A percentile compares a stretch with the other conserved stretches of the same genome.
Evolutionary conservation across 306 rosid genomes (phyloP).

Genomic region (Cicer judaicum): DNA sequence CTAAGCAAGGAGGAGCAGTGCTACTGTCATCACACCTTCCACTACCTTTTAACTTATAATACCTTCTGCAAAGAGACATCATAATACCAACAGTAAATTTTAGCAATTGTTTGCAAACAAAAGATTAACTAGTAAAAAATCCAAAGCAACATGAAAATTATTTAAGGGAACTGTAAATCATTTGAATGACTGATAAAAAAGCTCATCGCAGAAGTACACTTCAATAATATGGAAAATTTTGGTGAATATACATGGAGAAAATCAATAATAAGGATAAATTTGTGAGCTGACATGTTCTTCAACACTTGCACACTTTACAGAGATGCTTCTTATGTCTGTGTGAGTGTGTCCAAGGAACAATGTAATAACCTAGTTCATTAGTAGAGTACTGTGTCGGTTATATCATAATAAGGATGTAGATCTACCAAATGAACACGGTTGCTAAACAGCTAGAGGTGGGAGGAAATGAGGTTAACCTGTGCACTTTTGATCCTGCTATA

Average conservation of each 20-base stretch:
- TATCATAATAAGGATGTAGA: conserved; percentile 13
- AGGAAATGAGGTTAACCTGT: conserved; percentile 64
- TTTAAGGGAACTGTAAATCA: conserved; percentile 30
- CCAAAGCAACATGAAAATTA: conserved; percentile 1
- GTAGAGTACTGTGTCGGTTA: background rate
- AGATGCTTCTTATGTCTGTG: background rate
- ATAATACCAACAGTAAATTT: conserved; percentile 32
- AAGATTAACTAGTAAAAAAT: background rate
- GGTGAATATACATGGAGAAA: conserved; percentile 3
- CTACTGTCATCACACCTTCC: conserved; percentile 77
- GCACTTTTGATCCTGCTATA: conserved; percentile 67
- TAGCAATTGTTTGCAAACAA: conserved; percentile 1
- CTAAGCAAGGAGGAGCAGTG: conserved; percentile 81
- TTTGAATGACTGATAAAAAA: conserved; percentile 4
- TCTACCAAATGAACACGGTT: conserved; percentile 8
- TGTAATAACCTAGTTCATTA: conserved; percentile 18
- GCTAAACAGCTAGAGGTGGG: conserved; percentile 35
- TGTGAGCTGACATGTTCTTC: background rate
- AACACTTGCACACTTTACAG: background rate
- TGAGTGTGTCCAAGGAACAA: conserved; percentile 15
- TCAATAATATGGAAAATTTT: conserved; percentile 7
- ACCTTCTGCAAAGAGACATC: conserved; percentile 64
- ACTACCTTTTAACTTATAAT: conserved; percentile 71
- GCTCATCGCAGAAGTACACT: conserved; percentile 13
- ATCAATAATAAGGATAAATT: background rate